phyloP scores from a whole-genome alignment of 2,329 filamentous ascomycete genomes.

The Alternaria gansuensis region DNA sequence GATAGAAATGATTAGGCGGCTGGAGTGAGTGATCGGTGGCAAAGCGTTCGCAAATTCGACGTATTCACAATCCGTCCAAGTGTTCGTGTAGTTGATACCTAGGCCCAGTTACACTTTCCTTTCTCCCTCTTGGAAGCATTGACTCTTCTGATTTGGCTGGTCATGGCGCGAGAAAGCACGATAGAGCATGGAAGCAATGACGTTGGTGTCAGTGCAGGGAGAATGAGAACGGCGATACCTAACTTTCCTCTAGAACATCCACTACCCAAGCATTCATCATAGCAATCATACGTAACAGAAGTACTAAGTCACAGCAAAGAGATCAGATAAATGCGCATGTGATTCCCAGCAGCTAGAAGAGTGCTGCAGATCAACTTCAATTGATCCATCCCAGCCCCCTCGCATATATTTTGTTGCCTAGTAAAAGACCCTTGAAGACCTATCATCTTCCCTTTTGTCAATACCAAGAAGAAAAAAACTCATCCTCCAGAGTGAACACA shows the following conservation, averaged over 20 bases:
- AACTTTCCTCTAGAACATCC: not conserved
- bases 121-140: no score
- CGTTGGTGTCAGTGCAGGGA: not conserved
- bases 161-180: not conserved
- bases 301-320: not conserved
- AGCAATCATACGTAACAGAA: not conserved
- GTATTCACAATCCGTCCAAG: no score
- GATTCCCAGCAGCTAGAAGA: not conserved
- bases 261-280: no score
- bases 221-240: not conserved
- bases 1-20: no score
- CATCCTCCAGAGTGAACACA: not conserved
- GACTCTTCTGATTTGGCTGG: no score
- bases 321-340: not conserved
- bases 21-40: no score
- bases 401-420: not conserved
- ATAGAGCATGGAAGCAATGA: not conserved
- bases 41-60: no score
- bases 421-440: not conserved
- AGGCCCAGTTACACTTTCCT: no score
- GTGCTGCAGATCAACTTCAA: not conserved
- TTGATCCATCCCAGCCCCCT: constrained; percentile 1
- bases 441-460: not conserved
- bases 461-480: not conserved
- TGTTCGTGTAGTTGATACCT: no score